Evolutionary conservation across 2,329 filamentous ascomycete species (phyloP).

Genomic region (Colletotrichum incanum): DNA sequence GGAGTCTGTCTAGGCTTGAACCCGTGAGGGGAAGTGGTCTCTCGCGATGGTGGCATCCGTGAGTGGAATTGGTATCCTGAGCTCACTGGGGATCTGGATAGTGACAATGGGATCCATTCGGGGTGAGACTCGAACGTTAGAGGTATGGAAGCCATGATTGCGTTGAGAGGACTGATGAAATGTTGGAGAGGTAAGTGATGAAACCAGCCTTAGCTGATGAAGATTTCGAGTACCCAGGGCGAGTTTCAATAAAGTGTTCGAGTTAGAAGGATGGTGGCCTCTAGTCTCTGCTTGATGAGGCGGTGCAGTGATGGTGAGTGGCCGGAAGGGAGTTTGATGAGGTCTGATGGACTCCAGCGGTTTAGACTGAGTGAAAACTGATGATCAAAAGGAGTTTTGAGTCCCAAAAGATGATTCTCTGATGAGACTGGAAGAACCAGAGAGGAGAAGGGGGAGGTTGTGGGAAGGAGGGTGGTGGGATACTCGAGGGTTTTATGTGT

Average conservation of each 20-base stretch:
- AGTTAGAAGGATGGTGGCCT: background rate
- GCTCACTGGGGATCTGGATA: background rate
- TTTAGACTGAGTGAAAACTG: conserved; percentile 19
- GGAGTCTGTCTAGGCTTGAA: background rate
- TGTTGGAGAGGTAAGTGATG: background rate
- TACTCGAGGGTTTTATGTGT: conserved; percentile 43
- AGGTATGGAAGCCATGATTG: conserved; percentile 22
- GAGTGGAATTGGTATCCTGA: background rate
- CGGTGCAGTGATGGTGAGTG: conserved; percentile 1
- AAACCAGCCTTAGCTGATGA: background rate
- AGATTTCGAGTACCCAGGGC: background rate
- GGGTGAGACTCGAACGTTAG: conserved; percentile 3
- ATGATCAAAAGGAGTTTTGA: conserved; percentile 15
- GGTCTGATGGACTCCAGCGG: conserved; percentile 1
- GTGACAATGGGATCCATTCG: background rate
- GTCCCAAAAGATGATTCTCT: conserved; percentile 12
- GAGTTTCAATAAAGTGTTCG: background rate
- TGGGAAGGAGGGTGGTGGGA: conserved; percentile 41
- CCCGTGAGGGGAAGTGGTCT: conserved; percentile 17
- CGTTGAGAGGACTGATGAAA: background rate
- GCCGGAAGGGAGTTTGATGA: conserved; percentile 4
- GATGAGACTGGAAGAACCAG: conserved; percentile 16
- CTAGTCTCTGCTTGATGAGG: background rate
- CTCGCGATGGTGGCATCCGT: conserved; percentile 6
- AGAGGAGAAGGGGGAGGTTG: conserved; percentile 29